Evolutionary conservation across 2,329 filamentous ascomycete species (phyloP).

Genomic region (Calonectria naviculata): DNA sequence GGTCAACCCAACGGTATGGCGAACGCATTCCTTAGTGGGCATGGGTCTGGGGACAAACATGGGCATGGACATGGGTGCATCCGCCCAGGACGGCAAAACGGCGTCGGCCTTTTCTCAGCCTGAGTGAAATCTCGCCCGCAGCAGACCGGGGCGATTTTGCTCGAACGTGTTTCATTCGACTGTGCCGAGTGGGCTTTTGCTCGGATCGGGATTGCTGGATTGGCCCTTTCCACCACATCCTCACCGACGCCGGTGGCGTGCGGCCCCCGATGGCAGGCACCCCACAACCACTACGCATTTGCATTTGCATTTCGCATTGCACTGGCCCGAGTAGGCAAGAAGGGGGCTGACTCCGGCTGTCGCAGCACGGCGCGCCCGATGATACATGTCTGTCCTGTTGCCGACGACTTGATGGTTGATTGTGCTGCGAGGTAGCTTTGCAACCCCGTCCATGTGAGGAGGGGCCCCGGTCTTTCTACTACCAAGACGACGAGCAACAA

Average conservation of each 20-base stretch:
- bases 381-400: neutral
- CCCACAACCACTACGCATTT: neutral
- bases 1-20: neutral
- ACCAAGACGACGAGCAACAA: neutral
- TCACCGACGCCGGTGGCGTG: slow-evolving; percentile 23
- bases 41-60: slow-evolving; percentile 2
- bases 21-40: slow-evolving; percentile 4
- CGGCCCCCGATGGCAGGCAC: slow-evolving; percentile 8
- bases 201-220: slow-evolving; percentile 3
- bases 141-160: slow-evolving; percentile 5
- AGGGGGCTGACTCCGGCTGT: slow-evolving; percentile 10
- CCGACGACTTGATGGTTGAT: neutral
- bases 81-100: neutral
- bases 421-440: neutral
- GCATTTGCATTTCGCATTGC: neutral
- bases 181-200: slow-evolving; percentile 9
- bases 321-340: neutral
- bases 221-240: slow-evolving; percentile 2
- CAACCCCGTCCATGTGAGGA: neutral
- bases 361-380: slow-evolving; percentile 4
- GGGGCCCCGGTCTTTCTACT: neutral
- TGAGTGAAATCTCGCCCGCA: neutral
- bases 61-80: slow-evolving; percentile 6
- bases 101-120: neutral
- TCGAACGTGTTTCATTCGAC: slow-evolving; percentile 15